A percentile compares a stretch with the other conserved stretches of the same genome.
These are phyloP conservation scores for Podaxis sp. DNA, from an alignment of 768 basidiomycete species.

Conservation along the genomic window DNA sequence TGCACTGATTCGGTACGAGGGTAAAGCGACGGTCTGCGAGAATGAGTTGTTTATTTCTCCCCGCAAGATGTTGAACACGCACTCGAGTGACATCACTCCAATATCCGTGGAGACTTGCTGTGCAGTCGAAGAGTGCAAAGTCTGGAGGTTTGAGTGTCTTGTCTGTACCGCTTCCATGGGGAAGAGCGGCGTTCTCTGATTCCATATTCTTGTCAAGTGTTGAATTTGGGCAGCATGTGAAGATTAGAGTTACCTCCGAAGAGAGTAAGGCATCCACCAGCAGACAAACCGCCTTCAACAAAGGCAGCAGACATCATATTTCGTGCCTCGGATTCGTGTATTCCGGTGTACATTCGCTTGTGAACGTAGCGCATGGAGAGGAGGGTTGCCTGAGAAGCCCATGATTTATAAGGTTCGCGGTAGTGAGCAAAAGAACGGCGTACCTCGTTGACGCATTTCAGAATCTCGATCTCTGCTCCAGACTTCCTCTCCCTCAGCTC, in stretches of 20 bases:
- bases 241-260: conserved; percentile 65
- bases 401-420: not conserved
- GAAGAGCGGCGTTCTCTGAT: conserved; percentile 82
- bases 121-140: conserved; percentile 74
- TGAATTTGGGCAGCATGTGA: conserved; percentile 12
- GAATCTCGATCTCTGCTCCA: conserved; percentile 60
- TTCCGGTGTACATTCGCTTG: conserved; percentile 62
- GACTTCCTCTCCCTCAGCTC: conserved; percentile 76
- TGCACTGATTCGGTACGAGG: conserved; percentile 51
- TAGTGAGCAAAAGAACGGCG: not conserved
- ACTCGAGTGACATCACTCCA: conserved; percentile 79
- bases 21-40: conserved; percentile 63
- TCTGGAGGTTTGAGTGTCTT: conserved; percentile 54
- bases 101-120: conserved; percentile 72
- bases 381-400: conserved; percentile 60
- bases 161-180: conserved; percentile 80
- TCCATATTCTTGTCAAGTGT: not conserved
- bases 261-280: conserved; percentile 62
- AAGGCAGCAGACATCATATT: conserved; percentile 59
- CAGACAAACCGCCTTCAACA: conserved; percentile 53
- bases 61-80: conserved; percentile 21
- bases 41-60: conserved; percentile 17
- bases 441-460: conserved; percentile 83
- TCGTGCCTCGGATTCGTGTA: conserved; percentile 71
- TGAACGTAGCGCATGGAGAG: conserved; percentile 70